Percentiles rank a stretch among this genome's conserved stretches.
Conservation (phyloP, 345 rosid genomes). For the Mangifera indica region DNA sequence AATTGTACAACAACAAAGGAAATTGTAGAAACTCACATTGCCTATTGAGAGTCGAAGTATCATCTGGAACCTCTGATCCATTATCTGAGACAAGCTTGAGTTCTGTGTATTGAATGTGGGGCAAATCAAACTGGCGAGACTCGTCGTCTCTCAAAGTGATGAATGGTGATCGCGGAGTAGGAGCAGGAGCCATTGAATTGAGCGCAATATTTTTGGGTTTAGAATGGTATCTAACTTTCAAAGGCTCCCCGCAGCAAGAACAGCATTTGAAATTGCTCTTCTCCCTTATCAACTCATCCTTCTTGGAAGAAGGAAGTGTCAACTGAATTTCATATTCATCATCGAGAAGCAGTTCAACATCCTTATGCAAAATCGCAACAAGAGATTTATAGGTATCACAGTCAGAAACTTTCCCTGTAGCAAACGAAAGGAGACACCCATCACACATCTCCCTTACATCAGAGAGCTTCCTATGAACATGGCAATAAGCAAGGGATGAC, state of each 20-base stretch:
- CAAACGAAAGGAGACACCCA: conserved; percentile 90
- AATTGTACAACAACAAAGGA: not conserved
- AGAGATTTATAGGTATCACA: conserved; percentile 77
- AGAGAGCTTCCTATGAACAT: conserved; percentile 76
- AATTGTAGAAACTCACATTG: conserved; percentile 29
- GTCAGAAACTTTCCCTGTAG: conserved; percentile 72
- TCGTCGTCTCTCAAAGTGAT: conserved; percentile 24
- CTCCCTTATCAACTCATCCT: conserved; percentile 29
- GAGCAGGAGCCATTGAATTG: conserved; percentile 54
- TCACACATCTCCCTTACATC: conserved; percentile 83
- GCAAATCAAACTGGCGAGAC: conserved; percentile 29
- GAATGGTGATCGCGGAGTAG: conserved; percentile 63
- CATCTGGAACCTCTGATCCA: conserved; percentile 35
- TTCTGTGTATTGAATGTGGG: conserved; percentile 37
- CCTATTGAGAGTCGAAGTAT: conserved; percentile 25
- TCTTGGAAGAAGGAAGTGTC: conserved; percentile 37
- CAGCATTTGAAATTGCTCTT: conserved; percentile 38
- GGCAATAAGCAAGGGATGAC: conserved; percentile 80
- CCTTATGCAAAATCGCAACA: conserved; percentile 73
- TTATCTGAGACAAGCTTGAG: conserved; percentile 38
- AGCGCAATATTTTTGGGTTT: conserved; percentile 32
- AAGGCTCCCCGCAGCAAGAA: conserved; percentile 64
- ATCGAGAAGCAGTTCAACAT: conserved; percentile 63
- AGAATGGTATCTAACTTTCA: conserved; percentile 44
- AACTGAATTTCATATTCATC: conserved; percentile 54